These are phyloP conservation scores for Talaromyces albobiverticillius DNA, from an alignment of 2,329 filamentous ascomycete genomes.

Conservation along the genomic window DNA sequence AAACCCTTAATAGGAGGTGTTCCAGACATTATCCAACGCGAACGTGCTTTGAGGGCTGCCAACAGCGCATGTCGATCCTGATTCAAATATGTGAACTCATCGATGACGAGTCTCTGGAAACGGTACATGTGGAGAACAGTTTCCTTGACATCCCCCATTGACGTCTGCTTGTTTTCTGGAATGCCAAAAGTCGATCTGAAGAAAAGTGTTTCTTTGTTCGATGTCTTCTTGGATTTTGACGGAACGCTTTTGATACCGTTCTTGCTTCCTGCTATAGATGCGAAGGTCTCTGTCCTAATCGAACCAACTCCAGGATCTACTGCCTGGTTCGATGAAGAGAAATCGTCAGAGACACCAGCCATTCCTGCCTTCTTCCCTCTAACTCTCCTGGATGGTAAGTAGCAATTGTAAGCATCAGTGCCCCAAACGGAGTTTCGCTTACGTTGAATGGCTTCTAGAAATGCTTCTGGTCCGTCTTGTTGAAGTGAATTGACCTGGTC, in stretches of 20 bases:
- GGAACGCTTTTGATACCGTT: neutral
- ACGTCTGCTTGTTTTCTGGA: neutral
- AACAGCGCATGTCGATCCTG: conserved; percentile 43
- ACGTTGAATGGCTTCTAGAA: conserved; percentile 29
- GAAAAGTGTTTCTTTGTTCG: neutral
- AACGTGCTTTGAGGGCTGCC: conserved; percentile 47
- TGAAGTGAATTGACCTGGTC: conserved; percentile 39
- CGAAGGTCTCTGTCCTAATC: neutral
- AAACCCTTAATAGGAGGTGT: conserved; percentile 60
- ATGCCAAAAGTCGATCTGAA: conserved; percentile 3
- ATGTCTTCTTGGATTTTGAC: neutral
- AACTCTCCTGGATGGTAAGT: conserved; percentile 29
- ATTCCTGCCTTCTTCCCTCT: conserved; percentile 22
- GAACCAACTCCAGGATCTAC: neutral
- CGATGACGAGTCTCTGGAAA: conserved; percentile 60
- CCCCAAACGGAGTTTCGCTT: conserved; percentile 28
- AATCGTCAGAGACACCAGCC: neutral
- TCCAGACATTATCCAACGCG: conserved; percentile 62
- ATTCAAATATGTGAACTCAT: conserved; percentile 62
- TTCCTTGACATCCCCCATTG: conserved; percentile 19
- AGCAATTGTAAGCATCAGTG: conserved; percentile 33
- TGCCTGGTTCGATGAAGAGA: conserved; percentile 5
- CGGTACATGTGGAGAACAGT: conserved; percentile 58
- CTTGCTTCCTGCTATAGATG: neutral
- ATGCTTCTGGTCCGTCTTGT: conserved; percentile 25